These are phyloP conservation scores for Cercospora nicotianae DNA, from an alignment of 2,329 filamentous ascomycete species.

Conservation along the genomic window DNA sequence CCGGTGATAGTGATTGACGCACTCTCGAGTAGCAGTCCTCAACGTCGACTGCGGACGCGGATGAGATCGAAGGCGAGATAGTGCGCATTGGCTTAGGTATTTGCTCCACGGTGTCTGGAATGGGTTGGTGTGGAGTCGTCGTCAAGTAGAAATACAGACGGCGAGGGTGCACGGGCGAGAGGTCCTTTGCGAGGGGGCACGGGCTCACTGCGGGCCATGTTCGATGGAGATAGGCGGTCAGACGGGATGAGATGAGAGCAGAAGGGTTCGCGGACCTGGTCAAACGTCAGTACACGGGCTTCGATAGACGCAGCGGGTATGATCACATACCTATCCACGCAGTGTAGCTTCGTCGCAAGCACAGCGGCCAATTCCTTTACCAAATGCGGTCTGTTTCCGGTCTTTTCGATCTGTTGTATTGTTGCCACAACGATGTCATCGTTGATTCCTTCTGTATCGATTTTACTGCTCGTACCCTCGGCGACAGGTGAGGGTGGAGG, in stretches of 20 bases:
- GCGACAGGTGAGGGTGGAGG: conserved; percentile 73
- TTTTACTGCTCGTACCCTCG: conserved; percentile 51
- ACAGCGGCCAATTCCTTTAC: conserved; percentile 89
- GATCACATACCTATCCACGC: conserved; percentile 85
- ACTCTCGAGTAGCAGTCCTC: conserved; percentile 59
- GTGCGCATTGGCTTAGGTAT: conserved; percentile 53
- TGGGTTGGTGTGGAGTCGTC: conserved; percentile 77
- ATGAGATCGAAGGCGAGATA: conserved; percentile 82
- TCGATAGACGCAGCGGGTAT: background rate
- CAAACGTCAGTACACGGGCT: background rate
- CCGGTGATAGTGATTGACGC: conserved; percentile 77
- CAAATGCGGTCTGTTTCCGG: conserved; percentile 86
- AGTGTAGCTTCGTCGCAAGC: conserved; percentile 71
- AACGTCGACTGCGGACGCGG: conserved; percentile 71
- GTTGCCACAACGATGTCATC: conserved; percentile 94
- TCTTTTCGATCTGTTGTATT: conserved; percentile 83
- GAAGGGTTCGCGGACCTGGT: conserved; percentile 88
- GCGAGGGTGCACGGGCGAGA: conserved; percentile 87
- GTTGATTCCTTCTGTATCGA: conserved; percentile 81
- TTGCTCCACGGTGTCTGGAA: conserved; percentile 60
- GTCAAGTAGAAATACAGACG: conserved; percentile 97
- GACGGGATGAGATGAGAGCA: conserved; percentile 89
- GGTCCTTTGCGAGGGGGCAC: conserved; percentile 88
- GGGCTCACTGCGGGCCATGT: conserved; percentile 72
- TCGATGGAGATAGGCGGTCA: conserved; percentile 87